Base-by-base conservation (phyloP, 495 filamentous ascomycete genomes). In the Aspergillus taichungensis region DNA sequence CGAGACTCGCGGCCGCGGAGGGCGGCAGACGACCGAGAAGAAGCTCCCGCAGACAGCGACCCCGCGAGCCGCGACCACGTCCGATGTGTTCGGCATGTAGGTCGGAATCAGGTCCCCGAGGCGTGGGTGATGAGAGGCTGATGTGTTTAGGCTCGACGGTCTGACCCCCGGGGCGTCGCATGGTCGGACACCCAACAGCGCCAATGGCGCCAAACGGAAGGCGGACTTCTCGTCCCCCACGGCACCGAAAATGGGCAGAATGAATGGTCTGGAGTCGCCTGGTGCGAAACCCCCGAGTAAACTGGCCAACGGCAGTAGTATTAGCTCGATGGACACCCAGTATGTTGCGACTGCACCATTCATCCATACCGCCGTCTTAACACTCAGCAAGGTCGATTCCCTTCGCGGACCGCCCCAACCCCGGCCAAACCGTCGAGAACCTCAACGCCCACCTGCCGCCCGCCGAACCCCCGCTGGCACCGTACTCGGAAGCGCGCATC, bases 1-100 rank as follows among this genome's bases (percentile, higher is more conserved):
- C 42, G 79, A 86, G 34, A 78, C 61, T 40, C 67, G 79, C 34
- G 68, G 66, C 27, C 86, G 82, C 67, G 59, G 73, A 49, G 74
- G 62, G 39, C 76, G 66, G 49, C 79, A 66, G 42, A 66, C 73
- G 12, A 4, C 18, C 18, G 80, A 85, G 48, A 88, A 83, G 68
- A 76, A 81, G 35, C 52, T 52, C 37, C 66, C 67, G 30, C 71
- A 61, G 12, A 69, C 55, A 32, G 71, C 77, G 39, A 89, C 87
- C 40, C 87, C 88, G 31, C 75, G 87, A 36, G 71, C 68, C 47
- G 72, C 62, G 8, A 67, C 59, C 12, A 77, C 71, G 40, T 68
- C 72, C 29, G 87, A 94, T 75, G 78, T 94, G 8, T 91, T 88
- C 64, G 87, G 81, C 41, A 91, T 94, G 88, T 87, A 67, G 58